Percentiles rank a stretch among this genome's conserved stretches.
These are phyloP conservation scores for Aspergillus eucalypticola DNA, from an alignment of 2,329 filamentous ascomycete genomes.

Conservation along the genomic window DNA sequence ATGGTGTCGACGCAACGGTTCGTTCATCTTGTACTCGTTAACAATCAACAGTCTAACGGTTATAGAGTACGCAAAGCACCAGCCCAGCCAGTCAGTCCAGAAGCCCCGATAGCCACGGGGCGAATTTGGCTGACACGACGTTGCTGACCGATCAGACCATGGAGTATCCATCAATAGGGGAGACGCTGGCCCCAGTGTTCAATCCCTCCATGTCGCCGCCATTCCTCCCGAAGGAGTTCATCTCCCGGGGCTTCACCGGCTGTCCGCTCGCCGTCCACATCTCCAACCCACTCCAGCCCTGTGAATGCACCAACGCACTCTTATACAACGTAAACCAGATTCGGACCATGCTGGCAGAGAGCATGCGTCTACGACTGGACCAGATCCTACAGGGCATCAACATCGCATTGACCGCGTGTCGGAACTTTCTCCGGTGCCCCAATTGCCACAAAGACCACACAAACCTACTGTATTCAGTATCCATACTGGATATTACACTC, in stretches of 20 bases:
- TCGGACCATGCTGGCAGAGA: conserved; percentile 29
- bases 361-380: conserved; percentile 32
- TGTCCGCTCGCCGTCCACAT: conserved; percentile 32
- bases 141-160: conserved; percentile 12
- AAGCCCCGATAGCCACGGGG: conserved; percentile 28
- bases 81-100: conserved; percentile 25
- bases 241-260: conserved; percentile 29
- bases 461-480: conserved; percentile 31
- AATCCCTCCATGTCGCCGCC: conserved; percentile 34
- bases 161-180: conserved; percentile 13
- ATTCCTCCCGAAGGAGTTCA: conserved; percentile 31
- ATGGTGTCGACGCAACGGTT: conserved; percentile 2
- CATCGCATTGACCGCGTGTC: conserved; percentile 32
- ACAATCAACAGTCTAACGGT: background rate
- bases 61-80: conserved; percentile 6
- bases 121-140: conserved; percentile 13
- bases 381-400: conserved; percentile 35
- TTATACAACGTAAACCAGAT: conserved; percentile 34
- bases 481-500: conserved; percentile 32
- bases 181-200: conserved; percentile 20
- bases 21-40: background rate
- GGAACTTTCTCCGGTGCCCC: conserved; percentile 32
- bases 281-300: conserved; percentile 25
- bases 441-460: conserved; percentile 33
- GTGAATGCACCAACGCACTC: conserved; percentile 35